Evolutionary conservation across 768 basidiomycete species (phyloP), one percentile per base, ranked within the genome.

Genomic region (Hebeloma cylindrosporum): DNA sequence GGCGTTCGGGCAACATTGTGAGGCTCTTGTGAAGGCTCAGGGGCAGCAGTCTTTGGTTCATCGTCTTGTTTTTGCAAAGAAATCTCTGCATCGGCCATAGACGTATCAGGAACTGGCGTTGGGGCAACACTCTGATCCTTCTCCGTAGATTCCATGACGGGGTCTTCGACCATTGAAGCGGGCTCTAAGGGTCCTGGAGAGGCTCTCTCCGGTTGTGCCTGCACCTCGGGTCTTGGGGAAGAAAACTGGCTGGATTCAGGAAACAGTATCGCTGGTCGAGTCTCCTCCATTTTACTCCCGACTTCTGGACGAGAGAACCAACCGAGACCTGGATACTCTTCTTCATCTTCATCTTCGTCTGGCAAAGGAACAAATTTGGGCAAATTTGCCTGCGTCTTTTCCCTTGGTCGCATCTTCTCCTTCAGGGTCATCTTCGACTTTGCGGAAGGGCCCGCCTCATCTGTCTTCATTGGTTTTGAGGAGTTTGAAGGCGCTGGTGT

Each of bases 341-440:
- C 52, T 33, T 62, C 59, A 31, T 65, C 64, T 20, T 64, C 59
- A 22, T 67, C 62, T 10, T 66, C 62, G 26, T 60, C 61, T 3
- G 58, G 56, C 6, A 51, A 26, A 5, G 56, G 53, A 22, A 63
- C 53, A 16, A 64, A 52, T 11, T 57, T 43, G 18, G 61, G 58
- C 7, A 65, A 50, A 40, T 69, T 65, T 14, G 65, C 54, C 17
- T 60, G 57, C 46, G 44, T 29, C 38, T 60, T 60, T 34, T 40
- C 60, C 45, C 61, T 57, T 13, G 58, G 56, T 18, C 63, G 62
- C 71, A 66, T 69, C 52, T 61, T 67, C 26, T 59, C 55, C 62
- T 67, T 72, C 53, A 65, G 47, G 37, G 66, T 67, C 30, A 51
- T 17, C 45, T 66, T 67, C 28, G 45, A 28, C 25, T 60, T 51